Conservation (phyloP, 768 basidiomycete genomes). For the Mycena latifolia region DNA sequence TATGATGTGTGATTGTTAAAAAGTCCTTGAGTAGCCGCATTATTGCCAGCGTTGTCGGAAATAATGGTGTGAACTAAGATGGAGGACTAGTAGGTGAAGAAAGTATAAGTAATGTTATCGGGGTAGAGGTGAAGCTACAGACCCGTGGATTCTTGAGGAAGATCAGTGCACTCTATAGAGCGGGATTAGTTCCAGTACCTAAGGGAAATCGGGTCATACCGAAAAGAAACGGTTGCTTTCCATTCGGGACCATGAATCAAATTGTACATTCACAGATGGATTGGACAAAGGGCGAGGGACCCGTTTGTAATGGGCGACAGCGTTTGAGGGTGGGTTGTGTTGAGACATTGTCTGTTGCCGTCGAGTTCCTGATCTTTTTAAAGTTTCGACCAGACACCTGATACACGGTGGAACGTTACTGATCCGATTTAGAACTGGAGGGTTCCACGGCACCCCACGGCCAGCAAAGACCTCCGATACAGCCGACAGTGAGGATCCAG, state of each 20-base stretch:
- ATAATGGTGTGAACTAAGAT: conserved; percentile 22
- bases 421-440: conserved; percentile 22
- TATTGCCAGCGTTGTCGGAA: conserved; percentile 19
- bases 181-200: conserved; percentile 20
- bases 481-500: conserved; percentile 24
- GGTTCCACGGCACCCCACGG: conserved; percentile 22
- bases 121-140: conserved; percentile 22
- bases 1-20: conserved; percentile 22
- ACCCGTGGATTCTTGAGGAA: conserved; percentile 23
- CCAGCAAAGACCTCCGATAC: conserved; percentile 19
- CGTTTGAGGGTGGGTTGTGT: conserved; percentile 18
- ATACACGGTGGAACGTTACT: conserved; percentile 19
- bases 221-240: conserved; percentile 22
- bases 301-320: conserved; percentile 17
- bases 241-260: conserved; percentile 21
- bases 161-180: conserved; percentile 22
- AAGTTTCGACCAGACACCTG: conserved; percentile 22
- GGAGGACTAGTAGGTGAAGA: conserved; percentile 17
- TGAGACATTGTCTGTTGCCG: conserved; percentile 21
- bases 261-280: conserved; percentile 23
- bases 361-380: conserved; percentile 23
- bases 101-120: conserved; percentile 21
- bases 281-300: conserved; percentile 22
- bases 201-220: conserved; percentile 20
- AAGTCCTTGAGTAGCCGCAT: conserved; percentile 18